These are phyloP conservation scores for Trichocladium uniseriatum DNA, from an alignment of 495 filamentous ascomycete genomes.

Conservation along the genomic window DNA sequence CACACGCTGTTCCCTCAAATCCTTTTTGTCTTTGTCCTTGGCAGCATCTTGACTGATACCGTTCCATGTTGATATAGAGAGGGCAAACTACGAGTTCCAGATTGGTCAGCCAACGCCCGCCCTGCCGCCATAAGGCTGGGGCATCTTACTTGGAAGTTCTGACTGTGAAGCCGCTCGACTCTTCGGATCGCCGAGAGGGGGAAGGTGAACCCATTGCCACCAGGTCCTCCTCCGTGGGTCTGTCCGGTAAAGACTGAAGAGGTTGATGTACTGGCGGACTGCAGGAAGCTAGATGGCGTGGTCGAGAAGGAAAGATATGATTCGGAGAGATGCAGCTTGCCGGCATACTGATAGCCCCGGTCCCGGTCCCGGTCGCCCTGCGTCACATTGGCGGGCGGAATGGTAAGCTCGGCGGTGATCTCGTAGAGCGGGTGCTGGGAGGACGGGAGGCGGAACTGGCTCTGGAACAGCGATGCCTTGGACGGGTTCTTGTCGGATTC, in stretches of 20 bases:
- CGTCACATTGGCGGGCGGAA: conserved; percentile 54
- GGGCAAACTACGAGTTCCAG: conserved; percentile 55
- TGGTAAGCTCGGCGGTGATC: conserved; percentile 88
- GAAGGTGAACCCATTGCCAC: conserved; percentile 93
- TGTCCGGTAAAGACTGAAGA: conserved; percentile 78
- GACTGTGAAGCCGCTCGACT: conserved; percentile 85
- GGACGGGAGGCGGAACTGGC: conserved; percentile 90
- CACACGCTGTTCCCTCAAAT: conserved; percentile 62
- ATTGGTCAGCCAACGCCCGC: background rate
- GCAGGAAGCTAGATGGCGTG: conserved; percentile 77
- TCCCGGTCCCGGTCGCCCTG: conserved; percentile 55
- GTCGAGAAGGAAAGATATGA: conserved; percentile 93
- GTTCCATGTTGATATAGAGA: conserved; percentile 95
- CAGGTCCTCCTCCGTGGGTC: conserved; percentile 83
- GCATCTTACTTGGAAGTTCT: conserved; percentile 55
- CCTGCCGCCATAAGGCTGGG: background rate
- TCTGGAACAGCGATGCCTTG: conserved; percentile 86
- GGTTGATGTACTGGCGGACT: conserved; percentile 60
- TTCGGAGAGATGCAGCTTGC: conserved; percentile 87
- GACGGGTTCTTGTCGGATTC: conserved; percentile 69
- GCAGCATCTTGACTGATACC: conserved; percentile 49
- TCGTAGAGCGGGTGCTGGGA: conserved; percentile 87
- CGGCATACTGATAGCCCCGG: conserved; percentile 77
- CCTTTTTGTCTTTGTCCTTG: conserved; percentile 41
- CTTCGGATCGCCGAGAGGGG: conserved; percentile 83